Base-by-base conservation (phyloP, 2,329 filamentous ascomycete genomes). In the Cyphellophora europaea region DNA sequence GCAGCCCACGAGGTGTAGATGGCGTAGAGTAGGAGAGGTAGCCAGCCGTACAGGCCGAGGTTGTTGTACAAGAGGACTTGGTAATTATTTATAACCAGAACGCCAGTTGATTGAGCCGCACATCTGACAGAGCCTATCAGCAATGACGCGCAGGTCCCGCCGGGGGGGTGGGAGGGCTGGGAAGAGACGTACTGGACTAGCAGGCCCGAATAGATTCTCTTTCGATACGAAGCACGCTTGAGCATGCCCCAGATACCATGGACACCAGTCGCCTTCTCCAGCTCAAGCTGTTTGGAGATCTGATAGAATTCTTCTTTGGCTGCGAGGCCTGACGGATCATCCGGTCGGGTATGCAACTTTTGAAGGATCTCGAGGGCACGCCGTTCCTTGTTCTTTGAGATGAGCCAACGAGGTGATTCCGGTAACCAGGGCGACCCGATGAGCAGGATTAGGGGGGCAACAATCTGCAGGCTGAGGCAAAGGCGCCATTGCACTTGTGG, bases 271-370 rank as follows among this genome's bases (percentile, higher is more conserved):
- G 51, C 45, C 8, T 47, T 45, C 35, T 65, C 57, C 5, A 64
- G 47, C 29, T 63, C 59, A 21, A 58, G 53, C 41, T 69, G 62
- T 32, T 58, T 57, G 40, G 57, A 52, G 49, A 66, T 66, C 32
- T 61, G 54, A 42, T 57, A 57, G 44, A 68, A 67, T 32, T 59
- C 57, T 16, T 57, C 54, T 10, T 53, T 44, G 18, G 59, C 59
- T 4, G 52, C 43, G 11, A 49, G 41, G 4, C 63, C 52, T 16
- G 66, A 45, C 5, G 55, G 55, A 30, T 61, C 58, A 21, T 54
- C 52, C 4, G 55, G 51, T 5, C 54, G 58, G 14, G 53, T 53
- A 43, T 71, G 65, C 15, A 72, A 53, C 1, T 55, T 51, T 15
- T 58, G 53, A 16, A 70, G 49, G 6, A 65, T 54, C 3, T 51